Evolutionary conservation across 108 stramenopile genomes (phyloP), one percentile per base, ranked within the genome.

Genomic region (Mayamaea pseudoterrestris): DNA sequence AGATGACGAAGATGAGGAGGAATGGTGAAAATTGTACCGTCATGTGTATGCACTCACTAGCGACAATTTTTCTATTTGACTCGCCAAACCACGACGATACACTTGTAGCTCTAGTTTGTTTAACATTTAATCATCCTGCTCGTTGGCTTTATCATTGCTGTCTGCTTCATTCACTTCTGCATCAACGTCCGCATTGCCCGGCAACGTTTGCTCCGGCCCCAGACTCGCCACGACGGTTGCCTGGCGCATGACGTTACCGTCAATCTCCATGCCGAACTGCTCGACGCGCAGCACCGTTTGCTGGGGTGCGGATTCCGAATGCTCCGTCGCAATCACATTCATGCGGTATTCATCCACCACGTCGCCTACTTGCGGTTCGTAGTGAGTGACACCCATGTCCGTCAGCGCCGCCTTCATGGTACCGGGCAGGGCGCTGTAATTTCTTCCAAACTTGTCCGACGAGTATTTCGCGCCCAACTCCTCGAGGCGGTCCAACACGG

Each of bases 181-280:
- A 17, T 60, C 58, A 5, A 51, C 57, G 0, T 13, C 57, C 41
- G 58, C 58, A 31, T 36, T 42, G 14, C 13, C 61, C 30, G 24
- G 44, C 2, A 18, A 41, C 8, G 24, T 64, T 32, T 52, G 58
- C 44, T 69, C 68, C 8, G 68, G 27, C 21, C 80, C 80, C 58
- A 72, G 50, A 49, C 78, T 82, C 23, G 45, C 73, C 24, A 88
- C 68, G 45, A 59, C 65, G 41, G 65, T 44, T 0, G 80, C 80
- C 50, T 63, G 39, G 17, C 78, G 60, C 17, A 88, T 55, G 47
- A 83, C 71, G 55, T 80, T 83, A 1, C 80, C 85, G 41, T 61
- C 48, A 37, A 88, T 52, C 50, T 88, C 78, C 56, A 83, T 31
- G 50, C 85, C 85, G 5, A 48, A 29, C 27, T 39, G 55, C 29